Base-by-base conservation (phyloP, 192 early-diverging fungal species). In the Ambispora gerdemannii region DNA sequence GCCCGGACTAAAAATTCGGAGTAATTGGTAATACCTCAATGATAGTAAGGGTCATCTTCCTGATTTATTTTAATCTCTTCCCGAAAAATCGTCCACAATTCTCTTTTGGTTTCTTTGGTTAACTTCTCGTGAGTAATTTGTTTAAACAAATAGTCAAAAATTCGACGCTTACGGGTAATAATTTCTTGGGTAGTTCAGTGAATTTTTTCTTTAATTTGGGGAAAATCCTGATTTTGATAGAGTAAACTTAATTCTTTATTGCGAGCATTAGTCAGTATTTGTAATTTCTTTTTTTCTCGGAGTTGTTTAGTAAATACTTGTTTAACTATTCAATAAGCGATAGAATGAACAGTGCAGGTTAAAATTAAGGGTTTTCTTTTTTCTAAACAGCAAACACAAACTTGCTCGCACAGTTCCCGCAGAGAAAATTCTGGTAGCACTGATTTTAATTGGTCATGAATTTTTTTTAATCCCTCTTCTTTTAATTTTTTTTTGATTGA, bases 111-210 rank as follows among this genome's bases (percentile, higher is more conserved):
- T 2, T 8, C 17, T 63, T 63, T 32, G 0, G 2, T n/a, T n/a
- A 1, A 63, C 10, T 63, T 25, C 22, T 63, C 28, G 3, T 43
- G 22, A 3, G 11, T 32, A 1, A 63, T 33, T 2, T 34, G 60
- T 2, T 13, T 28, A 35, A 63, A 38, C 20, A 63, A 27, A 36
- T 63, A 63, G 38, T 63, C 38, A 43, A 63, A 63, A 38, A 63
- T 20, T 63, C 11, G 33, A 25, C 28, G n/a, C 17, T 63, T 63
- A 0, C 15, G 33, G 22, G 60, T 10, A 10, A 25, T 63, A 1
- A 63, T 63, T 38, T 38, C 28, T 63, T 27, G 28, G 28, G 33
- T n/a, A 63, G 28, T 25, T 38, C 28, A 25, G 3, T 63, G 60
- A 0, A 25, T 63, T 38, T 63, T 1, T 2, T 63, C 27, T 2